phyloP scores from a whole-genome alignment of 2,329 filamentous ascomycete species.

The Ascochyta koolunga region DNA sequence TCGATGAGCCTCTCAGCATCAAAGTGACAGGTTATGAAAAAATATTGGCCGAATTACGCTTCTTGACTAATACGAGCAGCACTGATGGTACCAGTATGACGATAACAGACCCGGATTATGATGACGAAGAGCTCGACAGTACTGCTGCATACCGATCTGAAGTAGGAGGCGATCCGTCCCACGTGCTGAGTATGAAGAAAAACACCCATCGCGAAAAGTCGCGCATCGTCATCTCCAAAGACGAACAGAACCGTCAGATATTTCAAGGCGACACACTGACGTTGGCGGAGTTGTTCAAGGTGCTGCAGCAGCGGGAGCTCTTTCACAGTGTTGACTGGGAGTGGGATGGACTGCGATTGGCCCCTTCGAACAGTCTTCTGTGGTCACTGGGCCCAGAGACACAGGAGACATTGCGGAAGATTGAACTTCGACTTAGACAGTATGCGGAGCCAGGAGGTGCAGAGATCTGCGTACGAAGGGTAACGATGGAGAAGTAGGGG shows the following conservation, averaged over 20 bases:
- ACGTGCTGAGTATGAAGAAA: not conserved
- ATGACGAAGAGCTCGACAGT: not conserved
- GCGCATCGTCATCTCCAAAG: not conserved
- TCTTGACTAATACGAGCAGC: not conserved
- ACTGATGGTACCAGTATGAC: not conserved
- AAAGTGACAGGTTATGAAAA: not conserved
- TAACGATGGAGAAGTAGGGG: not conserved
- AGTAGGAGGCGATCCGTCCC: not conserved
- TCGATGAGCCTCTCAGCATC: not conserved
- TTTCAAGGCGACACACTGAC: not conserved
- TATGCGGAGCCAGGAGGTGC: not conserved
- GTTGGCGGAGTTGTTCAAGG: not conserved
- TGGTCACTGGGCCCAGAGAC: slow-evolving; percentile 4
- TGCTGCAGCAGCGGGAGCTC: not conserved
- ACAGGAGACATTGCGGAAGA: not conserved
- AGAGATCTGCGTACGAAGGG: not conserved
- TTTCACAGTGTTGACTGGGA: not conserved
- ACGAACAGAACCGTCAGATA: not conserved
- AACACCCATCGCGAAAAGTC: not conserved
- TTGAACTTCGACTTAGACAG: not conserved
- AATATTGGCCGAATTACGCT: not conserved
- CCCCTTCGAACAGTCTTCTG: not conserved
- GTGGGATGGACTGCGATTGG: slow-evolving; percentile 2
- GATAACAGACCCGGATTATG: not conserved
- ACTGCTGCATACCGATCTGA: not conserved